phyloP scores from a whole-genome alignment of 306 rosid species.

The Senna siamea region DNA sequence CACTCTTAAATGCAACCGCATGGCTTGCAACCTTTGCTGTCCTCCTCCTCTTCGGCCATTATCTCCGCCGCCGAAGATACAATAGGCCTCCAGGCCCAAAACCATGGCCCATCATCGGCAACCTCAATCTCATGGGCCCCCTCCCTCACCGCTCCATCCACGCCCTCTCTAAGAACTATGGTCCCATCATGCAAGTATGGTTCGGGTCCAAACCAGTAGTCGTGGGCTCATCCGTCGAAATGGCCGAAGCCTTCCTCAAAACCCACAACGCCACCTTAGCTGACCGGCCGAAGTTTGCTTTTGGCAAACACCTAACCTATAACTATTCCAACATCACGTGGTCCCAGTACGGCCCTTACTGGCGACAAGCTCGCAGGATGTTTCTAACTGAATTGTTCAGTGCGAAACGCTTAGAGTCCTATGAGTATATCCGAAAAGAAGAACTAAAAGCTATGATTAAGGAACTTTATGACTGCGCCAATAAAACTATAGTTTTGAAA shows the following conservation, averaged over 20 bases:
- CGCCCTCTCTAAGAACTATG: conserved; percentile 45
- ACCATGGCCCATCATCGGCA: conserved; percentile 42
- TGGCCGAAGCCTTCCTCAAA: conserved; percentile 52
- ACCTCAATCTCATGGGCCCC: conserved; percentile 54
- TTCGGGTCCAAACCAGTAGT: conserved; percentile 49
- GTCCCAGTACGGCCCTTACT: conserved; percentile 77
- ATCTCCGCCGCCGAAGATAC: too few species aligned
- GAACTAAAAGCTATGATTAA: conserved; percentile 42
- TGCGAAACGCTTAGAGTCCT: conserved; percentile 56
- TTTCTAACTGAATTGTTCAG: conserved; percentile 68
- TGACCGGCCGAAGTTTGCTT: conserved; percentile 59
- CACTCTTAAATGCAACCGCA: too few species aligned
- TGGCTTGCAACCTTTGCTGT: too few species aligned
- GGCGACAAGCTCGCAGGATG: conserved; percentile 80
- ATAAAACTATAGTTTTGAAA: conserved; percentile 40
- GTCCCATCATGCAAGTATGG: conserved; percentile 53
- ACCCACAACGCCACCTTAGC: conserved; percentile 49
- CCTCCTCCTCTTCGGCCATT: too few species aligned
- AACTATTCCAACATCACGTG: conserved; percentile 71
- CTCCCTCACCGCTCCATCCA: conserved; percentile 53
- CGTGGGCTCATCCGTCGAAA: conserved; percentile 54
- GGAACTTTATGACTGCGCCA: conserved; percentile 32
- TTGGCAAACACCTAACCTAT: conserved; percentile 71
- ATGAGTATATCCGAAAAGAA: conserved; percentile 66
- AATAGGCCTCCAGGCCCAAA: not conserved